Conservation (phyloP, 345 rosid species). For the Sonneratia alba region DNA sequence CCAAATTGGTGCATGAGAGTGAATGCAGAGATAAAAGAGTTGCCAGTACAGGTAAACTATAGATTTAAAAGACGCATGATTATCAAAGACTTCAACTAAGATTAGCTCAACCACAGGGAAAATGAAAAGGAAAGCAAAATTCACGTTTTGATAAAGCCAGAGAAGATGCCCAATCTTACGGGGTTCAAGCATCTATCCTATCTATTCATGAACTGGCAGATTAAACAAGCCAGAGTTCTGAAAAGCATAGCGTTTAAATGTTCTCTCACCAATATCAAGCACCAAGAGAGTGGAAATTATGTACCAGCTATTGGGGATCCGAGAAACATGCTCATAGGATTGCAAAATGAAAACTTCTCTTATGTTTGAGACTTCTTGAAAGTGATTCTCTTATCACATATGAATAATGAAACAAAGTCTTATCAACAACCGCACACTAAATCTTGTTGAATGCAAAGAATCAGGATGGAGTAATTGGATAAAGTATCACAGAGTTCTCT, state of each 20-base stretch:
- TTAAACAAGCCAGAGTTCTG: background rate
- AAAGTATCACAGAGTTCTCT: background rate
- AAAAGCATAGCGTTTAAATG: background rate
- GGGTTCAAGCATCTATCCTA: background rate
- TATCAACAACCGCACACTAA: no score
- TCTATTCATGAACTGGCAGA: background rate
- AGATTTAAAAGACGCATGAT: background rate
- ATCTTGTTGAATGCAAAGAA: background rate
- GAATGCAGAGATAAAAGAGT: background rate
- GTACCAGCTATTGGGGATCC: background rate
- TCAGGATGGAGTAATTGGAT: background rate
- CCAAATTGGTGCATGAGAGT: no score
- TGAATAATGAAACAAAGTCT: no score
- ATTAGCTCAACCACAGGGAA: background rate
- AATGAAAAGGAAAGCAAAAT: no score
- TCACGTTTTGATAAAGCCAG: no score
- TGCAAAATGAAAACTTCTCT: background rate
- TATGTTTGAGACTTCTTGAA: background rate
- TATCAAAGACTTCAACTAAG: background rate
- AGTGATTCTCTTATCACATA: no score
- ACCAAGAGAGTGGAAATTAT: background rate
- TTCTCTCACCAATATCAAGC: background rate
- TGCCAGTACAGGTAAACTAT: background rate
- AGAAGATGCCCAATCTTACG: background rate
- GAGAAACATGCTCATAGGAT: background rate